These are phyloP conservation scores for Vitis amurensis DNA, from an alignment of 164 flowering plant genomes.

Conservation along the genomic window DNA sequence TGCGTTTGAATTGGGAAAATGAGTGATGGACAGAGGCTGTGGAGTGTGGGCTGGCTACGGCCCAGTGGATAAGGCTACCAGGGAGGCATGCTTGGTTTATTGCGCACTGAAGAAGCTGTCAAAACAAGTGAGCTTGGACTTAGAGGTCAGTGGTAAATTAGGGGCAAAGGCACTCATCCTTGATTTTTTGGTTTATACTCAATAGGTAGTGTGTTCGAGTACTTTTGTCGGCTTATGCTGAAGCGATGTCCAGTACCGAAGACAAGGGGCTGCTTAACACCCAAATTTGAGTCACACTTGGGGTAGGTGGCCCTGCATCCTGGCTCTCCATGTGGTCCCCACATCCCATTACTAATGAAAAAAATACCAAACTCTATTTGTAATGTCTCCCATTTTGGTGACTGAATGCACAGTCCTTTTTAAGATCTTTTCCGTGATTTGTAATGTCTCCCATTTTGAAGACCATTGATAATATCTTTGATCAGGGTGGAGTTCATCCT, in stretches of 20 bases:
- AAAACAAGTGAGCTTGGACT: not conserved
- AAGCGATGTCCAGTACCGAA: too few species aligned
- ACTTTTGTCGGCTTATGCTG: not conserved
- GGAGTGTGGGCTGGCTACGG: too few species aligned
- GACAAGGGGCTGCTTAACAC: not conserved
- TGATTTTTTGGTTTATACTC: not conserved
- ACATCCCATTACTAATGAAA: not conserved
- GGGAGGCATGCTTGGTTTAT: not conserved
- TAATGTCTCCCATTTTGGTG: too few species aligned
- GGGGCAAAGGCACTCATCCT: not conserved
- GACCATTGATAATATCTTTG: too few species aligned
- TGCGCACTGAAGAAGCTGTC: not conserved
- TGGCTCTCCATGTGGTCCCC: conserved; percentile 10
- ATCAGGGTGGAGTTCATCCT: too few species aligned
- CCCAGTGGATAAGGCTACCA: not conserved
- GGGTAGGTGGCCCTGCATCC: conserved; percentile 20
- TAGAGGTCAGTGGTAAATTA: not conserved
- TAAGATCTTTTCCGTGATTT: too few species aligned
- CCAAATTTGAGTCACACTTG: not conserved
- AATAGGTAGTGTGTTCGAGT: not conserved
- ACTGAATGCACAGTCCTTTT: too few species aligned
- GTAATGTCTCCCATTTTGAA: too few species aligned
- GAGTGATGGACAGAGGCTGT: too few species aligned
- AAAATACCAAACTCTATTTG: too few species aligned
- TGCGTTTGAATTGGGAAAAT: too few species aligned